Evolutionary conservation across 2,329 filamentous ascomycete species (phyloP), one percentile per base, ranked within the genome.

Genomic region (Aspergillus ustus): DNA sequence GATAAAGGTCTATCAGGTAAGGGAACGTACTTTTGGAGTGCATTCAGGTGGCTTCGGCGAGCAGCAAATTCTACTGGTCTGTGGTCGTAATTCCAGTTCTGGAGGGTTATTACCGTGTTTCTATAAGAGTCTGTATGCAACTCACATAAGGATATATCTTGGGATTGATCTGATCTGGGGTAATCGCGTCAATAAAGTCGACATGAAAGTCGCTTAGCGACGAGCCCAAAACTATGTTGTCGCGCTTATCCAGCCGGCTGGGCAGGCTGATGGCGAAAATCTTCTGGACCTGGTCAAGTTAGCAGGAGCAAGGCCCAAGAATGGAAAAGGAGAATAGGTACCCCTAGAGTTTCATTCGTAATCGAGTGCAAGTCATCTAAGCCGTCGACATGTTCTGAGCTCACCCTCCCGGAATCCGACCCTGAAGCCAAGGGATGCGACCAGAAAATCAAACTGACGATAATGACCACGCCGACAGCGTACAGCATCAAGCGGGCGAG

Each of bases 21-120:
- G 9, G 34, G 17, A 22, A 25, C 50, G 43, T 62, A 70, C 67
- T 50, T 57, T 61, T 63, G 59, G 31, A 70, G 66, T 8, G 20
- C 66, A 57, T 70, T 64, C 15, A 70, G 17, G 61, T 67, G 68
- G 5, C 68, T 64, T 19, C 67, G 69, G 15, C 68, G 65, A 28
- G 61, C 63, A 1, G 65, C 67, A 34, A 63, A 69, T 34, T 70
- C 67, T 13, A 55, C 55, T 7, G 62, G 44, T 19, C 48, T 51
- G 34, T 67, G 61, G 9, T 67, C 61, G 22, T 54, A 37, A n/a
- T 69, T 64, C 68, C 66, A 70, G 37, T 67, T 67, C 67, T 69
- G 49, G 31, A 45, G 7, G 20, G 19, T 48, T 34, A 45, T 28
- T 51, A 54, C 45, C 2, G 37, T 15, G 13, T 3, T 20, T 13